These are phyloP conservation scores for Seminavis robusta DNA, from an alignment of 108 stramenopile genomes.

Conservation along the genomic window DNA sequence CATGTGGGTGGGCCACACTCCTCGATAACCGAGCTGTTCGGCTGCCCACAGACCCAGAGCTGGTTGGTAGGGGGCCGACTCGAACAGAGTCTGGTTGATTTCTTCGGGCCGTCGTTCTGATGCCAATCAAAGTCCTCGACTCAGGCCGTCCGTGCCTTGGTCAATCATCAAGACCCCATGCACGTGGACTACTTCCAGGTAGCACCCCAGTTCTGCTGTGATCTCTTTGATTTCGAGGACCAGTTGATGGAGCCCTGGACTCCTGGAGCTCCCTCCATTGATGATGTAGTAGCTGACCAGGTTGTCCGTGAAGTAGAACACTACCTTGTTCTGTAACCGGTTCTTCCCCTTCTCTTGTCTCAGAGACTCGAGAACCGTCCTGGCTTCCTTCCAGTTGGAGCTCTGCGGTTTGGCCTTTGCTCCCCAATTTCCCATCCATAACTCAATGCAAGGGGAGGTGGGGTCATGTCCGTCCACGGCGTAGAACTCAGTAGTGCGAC, in stretches of 20 bases:
- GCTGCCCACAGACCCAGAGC: too few relatives aligned
- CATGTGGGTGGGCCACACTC: too few relatives aligned
- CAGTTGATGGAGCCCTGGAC: conserved; percentile 3
- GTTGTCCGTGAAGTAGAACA: conserved; percentile 25
- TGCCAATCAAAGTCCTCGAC: conserved; percentile 8
- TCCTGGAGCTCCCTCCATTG: neutral
- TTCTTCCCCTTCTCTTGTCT: neutral
- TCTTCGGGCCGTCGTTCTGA: neutral
- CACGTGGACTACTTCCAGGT: conserved; percentile 13
- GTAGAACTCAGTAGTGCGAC: too few relatives aligned
- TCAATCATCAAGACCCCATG: conserved; percentile 13
- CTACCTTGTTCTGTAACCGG: neutral
- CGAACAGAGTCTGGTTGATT: too few relatives aligned
- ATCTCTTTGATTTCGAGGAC: neutral
- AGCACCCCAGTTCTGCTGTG: neutral
- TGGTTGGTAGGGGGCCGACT: too few relatives aligned
- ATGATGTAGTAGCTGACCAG: conserved; percentile 4
- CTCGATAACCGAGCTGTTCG: too few relatives aligned
- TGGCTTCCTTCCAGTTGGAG: conserved; percentile 8
- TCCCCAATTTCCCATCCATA: conserved; percentile 4
- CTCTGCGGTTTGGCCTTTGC: neutral
- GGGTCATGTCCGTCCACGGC: too few relatives aligned
- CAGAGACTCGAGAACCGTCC: neutral
- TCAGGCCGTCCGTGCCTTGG: conserved; percentile 23
- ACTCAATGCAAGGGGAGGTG: too few relatives aligned